Base-by-base conservation (phyloP, 2,329 filamentous ascomycete genomes). In the Hymenoscyphus fraxineus region DNA sequence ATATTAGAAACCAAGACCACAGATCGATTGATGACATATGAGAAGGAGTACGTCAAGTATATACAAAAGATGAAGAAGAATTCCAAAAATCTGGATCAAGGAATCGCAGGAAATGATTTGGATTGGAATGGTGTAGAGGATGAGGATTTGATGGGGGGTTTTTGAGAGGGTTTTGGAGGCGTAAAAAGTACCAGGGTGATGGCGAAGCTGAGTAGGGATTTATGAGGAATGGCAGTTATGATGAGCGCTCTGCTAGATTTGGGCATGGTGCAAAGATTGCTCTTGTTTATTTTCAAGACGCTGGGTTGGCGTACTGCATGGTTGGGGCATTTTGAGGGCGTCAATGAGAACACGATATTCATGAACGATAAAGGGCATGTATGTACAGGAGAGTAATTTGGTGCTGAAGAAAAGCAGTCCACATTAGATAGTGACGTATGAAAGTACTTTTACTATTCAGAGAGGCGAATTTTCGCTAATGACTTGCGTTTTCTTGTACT, bases 11-110 rank as follows among this genome's bases (percentile, higher is more conserved):
- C 85, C 70, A 78, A 79, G 67, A 75, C 78, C n/a, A 83, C 82
- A 1, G 82, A 84, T 67, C 80, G 83, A 62, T 80, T 84, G 32
- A 76, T 89, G 9, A 80, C 78, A 57, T 78, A 80, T n/a, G 83
- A 81, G 71, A 82, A 80, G 66, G 84, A 87, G 27, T 88, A 86
- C 68, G 76, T 86, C 5, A 81, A 79, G 60, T 69, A 65, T 40
- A 59, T 66, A 22, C 79, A 84, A 51, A 82, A 82, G 69, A 80
- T 81, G 32, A 72, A 69, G 65, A 70, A 68, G 55, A 62, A 61
- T 16, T 32, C 16, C 6, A 69, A 66, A 41, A 55, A 31, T 16
- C 6, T 32, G n/a, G 68, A 69, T 32, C 61, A 63, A 35, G 67
- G 63, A 35, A 56, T 64, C 35, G 12, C 27, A 41, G 67, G 47